phyloP scores from a whole-genome alignment of 2,329 filamentous ascomycete species.

The Ascochyta clinopodiicola region DNA sequence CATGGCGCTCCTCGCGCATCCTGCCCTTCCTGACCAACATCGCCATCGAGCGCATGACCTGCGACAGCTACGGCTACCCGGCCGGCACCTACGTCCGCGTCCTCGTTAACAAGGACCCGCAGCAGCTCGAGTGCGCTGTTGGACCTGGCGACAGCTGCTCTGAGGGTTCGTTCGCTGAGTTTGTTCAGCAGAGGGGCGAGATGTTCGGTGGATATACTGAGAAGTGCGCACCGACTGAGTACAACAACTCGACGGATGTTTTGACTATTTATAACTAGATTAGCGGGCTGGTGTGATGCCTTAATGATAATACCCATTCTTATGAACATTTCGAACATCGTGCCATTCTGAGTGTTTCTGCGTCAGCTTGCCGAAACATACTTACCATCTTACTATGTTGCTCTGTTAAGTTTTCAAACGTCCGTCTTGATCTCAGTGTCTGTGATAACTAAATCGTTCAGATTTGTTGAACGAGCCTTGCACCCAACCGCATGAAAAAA shows the following conservation, averaged over 20 bases:
- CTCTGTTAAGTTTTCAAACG: too few relatives aligned
- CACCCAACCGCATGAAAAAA: too few relatives aligned
- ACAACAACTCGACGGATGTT: conserved; percentile 53
- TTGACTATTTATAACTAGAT: conserved; percentile 41
- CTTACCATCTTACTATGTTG: too few relatives aligned
- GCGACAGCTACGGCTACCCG: conserved; percentile 63
- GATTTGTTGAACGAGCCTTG: too few relatives aligned
- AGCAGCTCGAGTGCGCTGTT: conserved; percentile 57
- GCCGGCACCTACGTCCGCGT: conserved; percentile 60
- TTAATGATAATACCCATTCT: conserved; percentile 9
- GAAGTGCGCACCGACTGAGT: conserved; percentile 50
- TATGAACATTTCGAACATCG: neutral
- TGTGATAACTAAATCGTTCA: too few relatives aligned
- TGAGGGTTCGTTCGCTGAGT: conserved; percentile 51
- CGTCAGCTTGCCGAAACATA: too few relatives aligned
- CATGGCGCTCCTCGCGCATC: conserved; percentile 68
- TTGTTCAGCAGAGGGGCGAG: conserved; percentile 52
- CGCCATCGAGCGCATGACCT: conserved; percentile 70
- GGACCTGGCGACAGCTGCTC: conserved; percentile 61
- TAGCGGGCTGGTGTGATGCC: neutral
- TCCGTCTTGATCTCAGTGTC: too few relatives aligned
- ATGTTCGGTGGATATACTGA: conserved; percentile 53
- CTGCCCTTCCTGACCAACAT: conserved; percentile 71
- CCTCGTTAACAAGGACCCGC: conserved; percentile 59
- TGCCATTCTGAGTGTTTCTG: too few relatives aligned